These are phyloP conservation scores for Starmerella floricola DNA, from an alignment of 805 yeast species.

Conservation along the genomic window DNA sequence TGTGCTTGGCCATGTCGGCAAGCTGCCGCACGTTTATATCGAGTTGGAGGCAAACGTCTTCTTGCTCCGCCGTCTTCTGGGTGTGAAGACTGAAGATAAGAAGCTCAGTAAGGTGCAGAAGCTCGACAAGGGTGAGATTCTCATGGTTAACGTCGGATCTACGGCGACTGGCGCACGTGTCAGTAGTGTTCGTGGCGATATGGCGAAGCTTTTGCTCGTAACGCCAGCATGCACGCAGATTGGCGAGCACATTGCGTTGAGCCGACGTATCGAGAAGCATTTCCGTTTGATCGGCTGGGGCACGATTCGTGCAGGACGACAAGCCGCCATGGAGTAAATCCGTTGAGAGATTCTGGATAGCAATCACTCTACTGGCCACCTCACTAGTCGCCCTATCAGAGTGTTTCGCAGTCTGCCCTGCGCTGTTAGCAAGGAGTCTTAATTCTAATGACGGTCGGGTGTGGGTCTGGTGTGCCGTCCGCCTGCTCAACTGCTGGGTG, in stretches of 20 bases:
- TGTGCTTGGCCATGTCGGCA: conserved; percentile 95
- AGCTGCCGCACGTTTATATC: conserved; percentile 89
- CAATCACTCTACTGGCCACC: too few relatives aligned
- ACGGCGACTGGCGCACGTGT: conserved; percentile 99
- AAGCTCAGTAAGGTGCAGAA: conserved; percentile 95
- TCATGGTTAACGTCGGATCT: conserved; percentile 98
- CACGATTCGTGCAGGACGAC: conserved; percentile 58
- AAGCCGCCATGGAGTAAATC: conserved; percentile 12
- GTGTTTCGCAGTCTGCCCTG: too few relatives aligned
- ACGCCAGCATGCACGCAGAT: conserved; percentile 98
- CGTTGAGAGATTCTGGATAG: too few relatives aligned
- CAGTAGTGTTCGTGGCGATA: conserved; percentile 94
- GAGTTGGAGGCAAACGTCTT: conserved; percentile 96
- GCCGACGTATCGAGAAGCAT: conserved; percentile 98
- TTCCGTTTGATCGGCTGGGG: conserved; percentile 99
- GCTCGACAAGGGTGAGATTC: conserved; percentile 83
- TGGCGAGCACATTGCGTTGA: conserved; percentile 94
- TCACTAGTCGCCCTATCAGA: too few relatives aligned
- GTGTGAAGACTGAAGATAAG: conserved; percentile 97
- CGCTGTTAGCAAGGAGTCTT: too few relatives aligned
- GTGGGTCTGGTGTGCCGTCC: too few relatives aligned
- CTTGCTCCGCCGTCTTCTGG: conserved; percentile 88
- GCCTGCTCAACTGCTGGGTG: too few relatives aligned
- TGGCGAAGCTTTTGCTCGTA: conserved; percentile 94
- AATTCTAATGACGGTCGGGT: too few relatives aligned